phyloP scores from a whole-genome alignment of 108 stramenopile species.

The Nitzschia palea region DNA sequence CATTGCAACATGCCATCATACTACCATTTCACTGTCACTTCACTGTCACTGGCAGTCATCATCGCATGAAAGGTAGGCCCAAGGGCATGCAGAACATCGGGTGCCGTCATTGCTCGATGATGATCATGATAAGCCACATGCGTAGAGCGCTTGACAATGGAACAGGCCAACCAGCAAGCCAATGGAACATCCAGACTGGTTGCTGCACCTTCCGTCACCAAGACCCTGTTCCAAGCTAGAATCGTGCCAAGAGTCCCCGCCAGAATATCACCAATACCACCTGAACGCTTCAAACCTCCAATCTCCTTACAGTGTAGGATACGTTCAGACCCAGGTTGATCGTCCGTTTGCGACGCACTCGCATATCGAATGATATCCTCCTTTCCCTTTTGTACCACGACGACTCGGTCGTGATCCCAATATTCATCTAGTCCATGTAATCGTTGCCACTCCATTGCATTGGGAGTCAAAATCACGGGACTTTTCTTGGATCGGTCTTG shows the following conservation, averaged over 20 bases:
- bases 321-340: background rate
- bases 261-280: constrained; percentile 97
- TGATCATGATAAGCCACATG: constrained; percentile 65
- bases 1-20: too few relatives aligned
- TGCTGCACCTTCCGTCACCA: constrained; percentile 27
- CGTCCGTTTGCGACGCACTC: constrained; percentile 13
- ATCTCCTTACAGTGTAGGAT: constrained; percentile 64
- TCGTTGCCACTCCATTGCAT: constrained; percentile 87
- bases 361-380: constrained; percentile 28
- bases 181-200: constrained; percentile 35
- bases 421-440: constrained; percentile 24
- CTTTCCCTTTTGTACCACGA: constrained; percentile 31
- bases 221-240: constrained; percentile 73
- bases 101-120: constrained; percentile 84
- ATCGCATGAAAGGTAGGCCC: constrained; percentile 65
- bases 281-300: constrained; percentile 92
- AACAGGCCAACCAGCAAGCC: constrained; percentile 78
- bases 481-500: background rate
- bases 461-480: constrained; percentile 90
- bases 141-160: constrained; percentile 73
- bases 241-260: constrained; percentile 81
- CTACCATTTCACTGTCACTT: too few relatives aligned
- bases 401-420: constrained; percentile 3
- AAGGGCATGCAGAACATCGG: constrained; percentile 73
- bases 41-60: too few relatives aligned